A percentile compares a stretch with the other conserved stretches of the same genome.
Conservation (phyloP, 2,329 filamentous ascomycete species). For the Beauveria scarabaeidicola region DNA sequence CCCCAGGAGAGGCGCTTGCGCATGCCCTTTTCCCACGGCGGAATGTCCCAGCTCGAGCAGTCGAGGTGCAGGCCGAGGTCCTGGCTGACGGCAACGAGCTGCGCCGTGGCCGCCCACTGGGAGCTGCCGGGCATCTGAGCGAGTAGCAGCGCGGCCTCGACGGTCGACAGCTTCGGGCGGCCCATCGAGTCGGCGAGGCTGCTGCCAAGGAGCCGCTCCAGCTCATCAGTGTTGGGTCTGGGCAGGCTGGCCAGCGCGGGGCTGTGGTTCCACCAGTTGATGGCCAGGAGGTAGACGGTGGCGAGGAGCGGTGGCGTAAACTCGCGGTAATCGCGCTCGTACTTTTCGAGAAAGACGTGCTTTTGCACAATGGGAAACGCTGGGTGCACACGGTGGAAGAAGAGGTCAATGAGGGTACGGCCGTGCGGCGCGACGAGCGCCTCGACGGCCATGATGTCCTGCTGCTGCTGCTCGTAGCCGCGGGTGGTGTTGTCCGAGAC, state of each 20-base stretch:
- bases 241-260: constrained; percentile 54
- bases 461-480: constrained; percentile 59
- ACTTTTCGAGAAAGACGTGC: constrained; percentile 69
- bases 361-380: constrained; percentile 79
- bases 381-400: constrained; percentile 73
- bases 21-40: constrained; percentile 76
- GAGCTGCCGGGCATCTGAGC: constrained; percentile 69
- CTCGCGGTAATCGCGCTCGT: constrained; percentile 61
- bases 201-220: constrained; percentile 66
- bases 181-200: constrained; percentile 71
- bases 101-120: constrained; percentile 77
- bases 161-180: constrained; percentile 70
- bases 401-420: constrained; percentile 67
- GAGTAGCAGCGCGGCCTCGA: constrained; percentile 68
- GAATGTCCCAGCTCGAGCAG: constrained; percentile 79
- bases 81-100: constrained; percentile 78
- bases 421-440: constrained; percentile 68
- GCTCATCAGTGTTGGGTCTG: constrained; percentile 61
- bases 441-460: constrained; percentile 66
- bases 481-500: constrained; percentile 65
- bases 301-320: constrained; percentile 71
- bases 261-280: constrained; percentile 81
- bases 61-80: constrained; percentile 85
- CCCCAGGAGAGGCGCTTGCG: constrained; percentile 85
- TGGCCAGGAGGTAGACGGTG: constrained; percentile 73